Evolutionary conservation across 169 alveolate species (phyloP).

Genomic region (Condylostoma magnum): DNA sequence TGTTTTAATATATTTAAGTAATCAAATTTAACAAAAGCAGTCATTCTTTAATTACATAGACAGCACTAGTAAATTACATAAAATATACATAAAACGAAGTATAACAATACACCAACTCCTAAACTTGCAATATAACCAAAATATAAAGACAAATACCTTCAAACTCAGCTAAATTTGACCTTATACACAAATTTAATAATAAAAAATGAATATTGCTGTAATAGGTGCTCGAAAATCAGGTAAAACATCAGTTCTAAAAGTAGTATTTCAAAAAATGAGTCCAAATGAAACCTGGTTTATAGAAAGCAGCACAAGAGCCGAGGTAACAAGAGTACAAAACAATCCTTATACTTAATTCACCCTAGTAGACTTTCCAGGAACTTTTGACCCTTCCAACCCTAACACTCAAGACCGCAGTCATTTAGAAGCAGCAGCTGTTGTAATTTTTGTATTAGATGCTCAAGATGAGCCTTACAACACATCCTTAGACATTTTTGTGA

Average conservation of each 20-base stretch:
- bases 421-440: conserved; percentile 46
- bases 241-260: conserved; percentile 61
- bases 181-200: too few species aligned
- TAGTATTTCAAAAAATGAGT: conserved; percentile 53
- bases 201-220: conserved; percentile 14
- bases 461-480: conserved; percentile 65
- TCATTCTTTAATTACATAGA: too few species aligned
- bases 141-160: too few species aligned
- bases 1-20: too few species aligned
- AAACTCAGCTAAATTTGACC: too few species aligned
- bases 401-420: conserved; percentile 27
- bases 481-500: conserved; percentile 44
- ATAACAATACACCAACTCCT: too few species aligned
- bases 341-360: conserved; percentile 43
- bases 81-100: too few species aligned
- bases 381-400: conserved; percentile 34
- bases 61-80: too few species aligned
- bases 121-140: too few species aligned
- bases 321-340: conserved; percentile 31
- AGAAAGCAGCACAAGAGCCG: conserved; percentile 41
- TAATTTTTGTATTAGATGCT: conserved; percentile 80
- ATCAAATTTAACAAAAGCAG: too few species aligned
- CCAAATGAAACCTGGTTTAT: conserved; percentile 64
- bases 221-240: conserved; percentile 40
- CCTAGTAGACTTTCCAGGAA: conserved; percentile 50